Conservation (phyloP, 1,139 yeast species). For the Pneumocystis oryctolagi region DNA sequence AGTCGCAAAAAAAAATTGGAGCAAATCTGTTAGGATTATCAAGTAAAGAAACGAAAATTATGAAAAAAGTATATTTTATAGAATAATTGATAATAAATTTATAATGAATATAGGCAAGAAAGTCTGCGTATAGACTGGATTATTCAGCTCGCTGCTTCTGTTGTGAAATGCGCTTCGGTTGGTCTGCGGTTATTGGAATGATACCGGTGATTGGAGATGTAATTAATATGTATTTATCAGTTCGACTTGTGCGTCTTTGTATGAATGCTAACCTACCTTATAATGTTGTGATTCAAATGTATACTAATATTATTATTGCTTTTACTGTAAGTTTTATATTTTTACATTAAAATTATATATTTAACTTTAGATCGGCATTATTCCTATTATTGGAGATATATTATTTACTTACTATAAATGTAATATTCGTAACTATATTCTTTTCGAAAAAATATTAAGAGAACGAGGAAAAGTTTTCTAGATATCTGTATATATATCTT, state of each 20-base stretch:
- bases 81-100: not conserved
- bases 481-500: not conserved
- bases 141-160: constrained; percentile 6
- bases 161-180: constrained; percentile 25
- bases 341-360: not conserved
- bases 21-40: not conserved
- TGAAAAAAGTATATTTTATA: not conserved
- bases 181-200: constrained; percentile 63
- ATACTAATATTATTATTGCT: constrained; percentile 51
- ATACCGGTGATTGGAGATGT: constrained; percentile 52
- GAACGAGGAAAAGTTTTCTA: not conserved
- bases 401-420: constrained; percentile 49
- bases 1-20: not conserved
- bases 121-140: constrained; percentile 9
- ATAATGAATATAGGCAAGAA: not conserved
- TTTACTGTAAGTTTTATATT: constrained; percentile 48
- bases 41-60: not conserved
- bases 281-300: constrained; percentile 36
- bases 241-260: constrained; percentile 37
- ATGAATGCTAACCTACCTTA: constrained; percentile 41
- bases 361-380: constrained; percentile 34
- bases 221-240: constrained; percentile 37
- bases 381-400: constrained; percentile 52
- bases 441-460: constrained; percentile 32
- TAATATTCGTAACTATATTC: constrained; percentile 53